Evolutionary conservation across 2,329 filamentous ascomycete species (phyloP).

Genomic region (Penicillium sp.): DNA sequence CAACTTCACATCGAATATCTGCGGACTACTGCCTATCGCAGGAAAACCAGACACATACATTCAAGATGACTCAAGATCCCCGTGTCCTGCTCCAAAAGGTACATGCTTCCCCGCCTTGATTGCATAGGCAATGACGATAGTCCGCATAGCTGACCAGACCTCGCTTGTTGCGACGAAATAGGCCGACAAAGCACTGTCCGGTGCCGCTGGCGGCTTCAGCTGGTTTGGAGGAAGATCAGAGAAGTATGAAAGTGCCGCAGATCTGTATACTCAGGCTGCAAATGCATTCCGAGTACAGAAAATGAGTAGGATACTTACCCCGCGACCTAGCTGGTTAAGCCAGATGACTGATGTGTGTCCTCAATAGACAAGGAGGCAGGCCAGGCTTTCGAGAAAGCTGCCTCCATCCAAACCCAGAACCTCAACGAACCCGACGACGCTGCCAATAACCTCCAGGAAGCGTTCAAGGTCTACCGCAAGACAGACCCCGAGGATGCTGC

Average conservation of each 20-base stretch:
- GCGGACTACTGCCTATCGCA: conserved; percentile 2
- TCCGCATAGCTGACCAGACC: conserved; percentile 28
- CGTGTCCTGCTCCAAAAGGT: conserved; percentile 78
- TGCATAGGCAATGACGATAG: conserved; percentile 27
- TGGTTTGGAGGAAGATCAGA: conserved; percentile 85
- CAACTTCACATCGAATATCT: conserved; percentile 14
- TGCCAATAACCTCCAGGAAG: conserved; percentile 82
- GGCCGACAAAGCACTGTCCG: conserved; percentile 80
- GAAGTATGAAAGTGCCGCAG: conserved; percentile 86
- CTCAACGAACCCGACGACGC: conserved; percentile 91
- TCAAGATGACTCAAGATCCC: conserved; percentile 71
- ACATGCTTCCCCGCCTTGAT: conserved; percentile 18
- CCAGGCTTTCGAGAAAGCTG: conserved; percentile 80
- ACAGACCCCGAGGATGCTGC: conserved; percentile 80
- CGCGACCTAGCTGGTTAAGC: conserved; percentile 5
- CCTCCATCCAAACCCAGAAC: conserved; percentile 73
- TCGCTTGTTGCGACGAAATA: conserved; percentile 42
- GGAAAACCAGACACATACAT: conserved; percentile 2
- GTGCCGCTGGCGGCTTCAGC: conserved; percentile 78
- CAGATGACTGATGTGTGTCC: not conserved
- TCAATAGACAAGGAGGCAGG: conserved; percentile 76
- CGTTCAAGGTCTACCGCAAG: conserved; percentile 92
- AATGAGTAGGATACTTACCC: conserved; percentile 59
- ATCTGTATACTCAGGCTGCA: conserved; percentile 82
- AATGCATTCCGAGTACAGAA: conserved; percentile 90